Evolutionary conservation across 2,329 filamentous ascomycete genomes (phyloP).

Genomic region (Talaromyces sp.): DNA sequence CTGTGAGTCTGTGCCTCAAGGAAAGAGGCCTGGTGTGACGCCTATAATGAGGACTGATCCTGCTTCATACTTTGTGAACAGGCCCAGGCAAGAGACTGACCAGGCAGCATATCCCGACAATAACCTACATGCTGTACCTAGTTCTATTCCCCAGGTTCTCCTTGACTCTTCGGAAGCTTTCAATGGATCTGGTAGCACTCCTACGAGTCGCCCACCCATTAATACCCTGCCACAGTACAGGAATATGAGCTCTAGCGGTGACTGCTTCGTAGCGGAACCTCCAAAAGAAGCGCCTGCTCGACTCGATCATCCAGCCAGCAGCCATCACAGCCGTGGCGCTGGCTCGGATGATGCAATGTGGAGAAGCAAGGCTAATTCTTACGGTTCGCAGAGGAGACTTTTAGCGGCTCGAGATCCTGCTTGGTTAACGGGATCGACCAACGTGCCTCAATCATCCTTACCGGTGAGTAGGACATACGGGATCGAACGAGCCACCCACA

Average conservation of each 20-base stretch:
- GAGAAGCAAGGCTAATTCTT: constrained; percentile 21
- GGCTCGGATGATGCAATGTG: constrained; percentile 19
- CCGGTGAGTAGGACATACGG: constrained; percentile 1
- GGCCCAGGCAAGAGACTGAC: constrained; percentile 18
- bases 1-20: neutral
- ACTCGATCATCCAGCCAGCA: neutral
- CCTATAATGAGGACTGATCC: constrained; percentile 6
- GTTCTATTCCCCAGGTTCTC: neutral
- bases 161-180: constrained; percentile 19
- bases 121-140: neutral
- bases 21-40: neutral
- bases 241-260: constrained; percentile 21
- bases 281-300: constrained; percentile 16
- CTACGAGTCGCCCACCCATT: constrained; percentile 18
- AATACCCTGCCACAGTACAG: constrained; percentile 13
- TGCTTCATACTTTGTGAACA: neutral
- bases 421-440: neutral
- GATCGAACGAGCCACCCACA: neutral
- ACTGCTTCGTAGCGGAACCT: constrained; percentile 23
- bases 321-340: constrained; percentile 5
- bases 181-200: constrained; percentile 15
- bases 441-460: neutral
- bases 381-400: constrained; percentile 19
- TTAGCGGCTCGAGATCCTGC: constrained; percentile 37
- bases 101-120: neutral